phyloP scores from a whole-genome alignment of 176 grass and related monocot species.

The maize (Zea mays) region Zm-B73-REFERENCE-NAM-5.0 NC_050097.1:40142501-40143000 shows the following conservation, averaged over 20 bases:
- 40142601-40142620: constrained; percentile 26
- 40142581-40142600: not conserved
- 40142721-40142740: constrained; percentile 13
- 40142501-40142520: constrained; percentile 41
- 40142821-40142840: not conserved
- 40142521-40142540: constrained; percentile 60
- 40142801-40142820: constrained; percentile 23
- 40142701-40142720: constrained; percentile 23
- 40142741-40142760: constrained; percentile 34
- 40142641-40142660: constrained; percentile 42
- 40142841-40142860: constrained; percentile 30
- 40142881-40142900: not conserved
- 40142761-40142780: constrained; percentile 47
- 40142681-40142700: constrained; percentile 40
- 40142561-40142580: constrained; percentile 7
- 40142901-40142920: not conserved
- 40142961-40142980: not conserved
- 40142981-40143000: not conserved
- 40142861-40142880: not conserved
- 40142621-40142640: constrained; percentile 48
- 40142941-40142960: not conserved
- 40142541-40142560: constrained; percentile 56
- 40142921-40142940: not conserved
- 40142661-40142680: constrained; percentile 29
- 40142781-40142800: constrained; percentile 5